Base-by-base conservation (phyloP, 768 basidiomycete genomes). In the Hirschioporus abietinus region DNA sequence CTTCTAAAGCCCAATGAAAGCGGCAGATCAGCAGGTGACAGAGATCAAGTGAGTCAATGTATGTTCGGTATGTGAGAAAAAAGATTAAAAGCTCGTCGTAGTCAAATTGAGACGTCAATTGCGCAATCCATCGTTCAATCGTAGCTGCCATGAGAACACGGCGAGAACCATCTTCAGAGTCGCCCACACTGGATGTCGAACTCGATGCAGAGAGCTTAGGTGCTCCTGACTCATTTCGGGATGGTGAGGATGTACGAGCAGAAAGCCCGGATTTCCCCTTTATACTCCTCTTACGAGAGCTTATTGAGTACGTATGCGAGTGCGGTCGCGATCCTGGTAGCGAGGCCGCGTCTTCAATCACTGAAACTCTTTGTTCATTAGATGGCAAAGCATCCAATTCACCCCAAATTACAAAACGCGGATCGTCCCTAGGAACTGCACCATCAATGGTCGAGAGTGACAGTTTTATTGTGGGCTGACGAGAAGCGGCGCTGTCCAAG, bases 331-430 rank as follows among this genome's bases (percentile, higher is more conserved):
- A 23, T 75, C 74, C 36, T 79, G 78, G 7, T 79, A 80, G 34
- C 10, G 30, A 34, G 25, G 18, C 24, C 3, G 60, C 60, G 18
- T 61, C 60, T 25, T 61, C 60, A 1, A 4, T 6, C 3, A 34
- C 60, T 1, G 60, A 25, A 15, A 61, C 23, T 52, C 42, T 52
- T 20, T 20, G 42, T 52, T 52, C 42, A 52, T 52, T 52, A 20
- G 12, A 10, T 20, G 20, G 42, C 12, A 10, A 5, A 52, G 42
- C 12, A 5, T 75, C 75, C 17, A 82, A 77, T 70, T 88, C 86
- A 27, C 92, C 94, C 95, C 95, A 97, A 8, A 96, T 88, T 42
- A 95, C 92, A 73, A 96, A 96, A 0, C 94, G 85, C 18, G 95
- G 93, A 70, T 97, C 95, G 69, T 95, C 90, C 17, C 88, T 85